Evolutionary conservation across 305 asterid species (phyloP), one percentile per base, ranked within the genome.

Genomic region (Euphrasia arctica): DNA sequence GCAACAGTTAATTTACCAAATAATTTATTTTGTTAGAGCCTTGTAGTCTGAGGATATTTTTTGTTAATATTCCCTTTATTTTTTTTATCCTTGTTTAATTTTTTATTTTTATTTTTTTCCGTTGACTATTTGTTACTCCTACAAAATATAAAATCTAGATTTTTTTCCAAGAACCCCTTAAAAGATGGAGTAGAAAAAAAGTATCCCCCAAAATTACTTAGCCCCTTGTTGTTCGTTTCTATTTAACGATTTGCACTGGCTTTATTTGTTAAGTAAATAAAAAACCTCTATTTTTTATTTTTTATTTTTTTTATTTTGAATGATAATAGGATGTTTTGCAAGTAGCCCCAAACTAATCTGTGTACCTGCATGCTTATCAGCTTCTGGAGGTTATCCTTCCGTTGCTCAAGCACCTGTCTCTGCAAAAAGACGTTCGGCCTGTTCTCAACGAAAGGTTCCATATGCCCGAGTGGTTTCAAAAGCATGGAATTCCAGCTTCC

Each of bases 381-480:
- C 97, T 92, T 70, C 55, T 92, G 83, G 90, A 82, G n/a, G 95
- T 89, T 48, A 87, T 92, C 78, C 96, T 92, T 69, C 98, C 98
- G 10, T 83, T 92, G 77, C 95, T 92, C 76, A 85, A 84, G 84
- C 84, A 83, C 54, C 96, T 92, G n/a, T 89, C 96, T 62, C 72
- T 69, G 68, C 93, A 92, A 79, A 87, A 75, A 67, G 98, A 92
- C 41, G 90, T 92, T 18, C 70, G 95, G 15, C 86, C 93, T 9
- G 75, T 71, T 56, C 95, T 92, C 45, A 77, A 84, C 13, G 93
- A 92, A 58, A 85, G 81, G 74, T 92, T 92, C 76, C 95, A 76
- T 57, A 92, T 92, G 98, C 95, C 95, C 0, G 97, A 89, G 65
- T 87, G 97, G 98, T 92, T 92, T 79, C 83, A 79, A 64, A 83